Conservation (phyloP, 805 yeast genomes). For the Candida schatavii region DNA sequence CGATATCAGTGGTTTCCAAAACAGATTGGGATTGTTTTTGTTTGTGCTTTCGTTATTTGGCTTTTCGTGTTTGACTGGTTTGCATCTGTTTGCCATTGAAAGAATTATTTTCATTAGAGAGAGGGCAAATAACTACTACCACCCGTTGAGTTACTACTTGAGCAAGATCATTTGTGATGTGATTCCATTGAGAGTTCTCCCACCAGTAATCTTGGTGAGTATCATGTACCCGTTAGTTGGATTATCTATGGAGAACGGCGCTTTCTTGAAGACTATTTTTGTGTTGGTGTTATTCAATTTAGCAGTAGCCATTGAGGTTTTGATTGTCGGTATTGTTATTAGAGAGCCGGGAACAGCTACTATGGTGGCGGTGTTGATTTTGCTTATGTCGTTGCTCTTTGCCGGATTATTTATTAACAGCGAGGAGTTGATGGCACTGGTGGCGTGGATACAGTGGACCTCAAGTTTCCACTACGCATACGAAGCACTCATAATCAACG, state of each 20-base stretch:
- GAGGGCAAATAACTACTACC: conserved; percentile 91
- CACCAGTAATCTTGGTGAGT: conserved; percentile 77
- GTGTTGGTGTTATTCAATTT: conserved; percentile 81
- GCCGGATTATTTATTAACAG: conserved; percentile 93
- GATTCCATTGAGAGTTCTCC: conserved; percentile 87
- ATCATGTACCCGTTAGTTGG: conserved; percentile 91
- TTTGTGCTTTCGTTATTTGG: conserved; percentile 90
- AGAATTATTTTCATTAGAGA: conserved; percentile 88
- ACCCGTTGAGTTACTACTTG: conserved; percentile 78
- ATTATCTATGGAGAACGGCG: conserved; percentile 70
- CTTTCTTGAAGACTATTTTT: conserved; percentile 64
- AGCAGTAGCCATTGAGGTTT: conserved; percentile 79
- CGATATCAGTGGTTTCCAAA: conserved; percentile 95
- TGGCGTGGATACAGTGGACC: conserved; percentile 75
- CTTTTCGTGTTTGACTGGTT: conserved; percentile 86
- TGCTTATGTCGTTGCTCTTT: conserved; percentile 82
- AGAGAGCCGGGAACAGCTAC: conserved; percentile 93
- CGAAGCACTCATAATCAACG: conserved; percentile 89
- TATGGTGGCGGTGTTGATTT: conserved; percentile 76
- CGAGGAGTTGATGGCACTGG: conserved; percentile 48
- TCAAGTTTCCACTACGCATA: conserved; percentile 95
- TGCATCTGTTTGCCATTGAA: conserved; percentile 85
- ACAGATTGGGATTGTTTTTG: conserved; percentile 89
- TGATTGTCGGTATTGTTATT: conserved; percentile 83
- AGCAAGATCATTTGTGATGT: conserved; percentile 89